Evolutionary conservation across 1,139 yeast genomes (phyloP).

Genomic region (Taphrina deformans): DNA sequence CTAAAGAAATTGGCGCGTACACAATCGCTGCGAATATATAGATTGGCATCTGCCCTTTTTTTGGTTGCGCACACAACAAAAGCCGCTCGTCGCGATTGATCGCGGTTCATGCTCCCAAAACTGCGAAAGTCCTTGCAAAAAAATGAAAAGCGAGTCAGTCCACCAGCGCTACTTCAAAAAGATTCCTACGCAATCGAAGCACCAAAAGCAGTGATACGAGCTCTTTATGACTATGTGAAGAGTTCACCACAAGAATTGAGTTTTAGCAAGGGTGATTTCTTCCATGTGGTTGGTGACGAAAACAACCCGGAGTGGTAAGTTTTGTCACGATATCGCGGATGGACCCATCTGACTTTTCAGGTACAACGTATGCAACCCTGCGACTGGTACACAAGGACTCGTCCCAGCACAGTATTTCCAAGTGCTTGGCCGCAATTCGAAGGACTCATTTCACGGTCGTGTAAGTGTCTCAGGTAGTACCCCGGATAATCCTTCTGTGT

Average conservation of each 20-base stretch:
- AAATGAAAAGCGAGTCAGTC: slow-evolving; percentile 16
- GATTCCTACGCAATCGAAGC: slow-evolving; percentile 26
- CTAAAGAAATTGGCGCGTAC: background rate
- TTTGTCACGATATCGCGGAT: background rate
- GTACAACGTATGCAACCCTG: slow-evolving; percentile 89
- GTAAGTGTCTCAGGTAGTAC: background rate
- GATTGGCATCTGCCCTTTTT: background rate
- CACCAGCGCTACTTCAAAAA: slow-evolving; percentile 5
- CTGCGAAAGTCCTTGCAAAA: slow-evolving; percentile 27
- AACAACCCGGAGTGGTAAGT: slow-evolving; percentile 61
- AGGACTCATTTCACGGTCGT: background rate
- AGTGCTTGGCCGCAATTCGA: slow-evolving; percentile 51
- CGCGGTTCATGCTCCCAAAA: slow-evolving; percentile 17
- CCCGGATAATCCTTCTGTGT: background rate
- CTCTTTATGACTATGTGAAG: slow-evolving; percentile 72
- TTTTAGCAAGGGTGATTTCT: slow-evolving; percentile 80
- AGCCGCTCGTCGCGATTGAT: background rate
- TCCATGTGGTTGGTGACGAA: slow-evolving; percentile 71
- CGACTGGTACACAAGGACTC: slow-evolving; percentile 72
- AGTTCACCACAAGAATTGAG: slow-evolving; percentile 80
- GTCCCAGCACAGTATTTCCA: slow-evolving; percentile 87
- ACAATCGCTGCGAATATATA: background rate
- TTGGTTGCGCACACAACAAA: background rate
- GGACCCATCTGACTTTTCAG: slow-evolving; percentile 55
- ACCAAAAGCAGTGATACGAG: slow-evolving; percentile 58